Evolutionary conservation across 2,329 filamentous ascomycete genomes (phyloP).

Genomic region (Neopestalotiopsis clavispora): DNA sequence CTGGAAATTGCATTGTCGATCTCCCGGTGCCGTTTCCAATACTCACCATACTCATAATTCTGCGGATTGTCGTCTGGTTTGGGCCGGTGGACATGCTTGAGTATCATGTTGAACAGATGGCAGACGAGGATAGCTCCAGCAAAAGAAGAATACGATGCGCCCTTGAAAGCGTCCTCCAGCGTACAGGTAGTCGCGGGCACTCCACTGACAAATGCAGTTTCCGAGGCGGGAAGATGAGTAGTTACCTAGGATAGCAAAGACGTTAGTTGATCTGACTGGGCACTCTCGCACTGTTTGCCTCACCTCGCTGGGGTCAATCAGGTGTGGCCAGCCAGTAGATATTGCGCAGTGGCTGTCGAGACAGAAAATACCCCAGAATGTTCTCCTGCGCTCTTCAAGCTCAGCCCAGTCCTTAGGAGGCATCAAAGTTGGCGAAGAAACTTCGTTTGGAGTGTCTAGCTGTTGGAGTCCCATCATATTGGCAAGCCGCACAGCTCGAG

Average conservation of each 20-base stretch:
- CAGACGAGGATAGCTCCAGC: slow-evolving; percentile 76
- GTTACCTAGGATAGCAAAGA: slow-evolving; percentile 55
- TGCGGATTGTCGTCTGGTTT: slow-evolving; percentile 73
- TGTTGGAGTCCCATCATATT: slow-evolving; percentile 81
- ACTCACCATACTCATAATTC: slow-evolving; percentile 75
- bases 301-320: slow-evolving; percentile 75
- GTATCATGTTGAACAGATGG: slow-evolving; percentile 79
- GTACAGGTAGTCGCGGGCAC: slow-evolving; percentile 65
- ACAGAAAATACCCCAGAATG: slow-evolving; percentile 86
- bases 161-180: slow-evolving; percentile 68
- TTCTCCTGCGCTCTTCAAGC: slow-evolving; percentile 77
- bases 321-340: slow-evolving; percentile 88
- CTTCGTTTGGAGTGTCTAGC: slow-evolving; percentile 32
- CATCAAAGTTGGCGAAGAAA: slow-evolving; percentile 69
- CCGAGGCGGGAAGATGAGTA: slow-evolving; percentile 80
- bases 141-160: slow-evolving; percentile 70
- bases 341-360: slow-evolving; percentile 86
- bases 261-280: neutral
- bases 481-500: slow-evolving; percentile 70
- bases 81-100: slow-evolving; percentile 78
- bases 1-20: slow-evolving; percentile 83
- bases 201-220: slow-evolving; percentile 75
- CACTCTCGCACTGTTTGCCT: neutral
- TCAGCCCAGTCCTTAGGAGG: slow-evolving; percentile 83
- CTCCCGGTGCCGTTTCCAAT: slow-evolving; percentile 84